A percentile compares a stretch with the other conserved stretches of the same genome.
Conservation (phyloP, 2,329 filamentous ascomycete genomes). For the Colletotrichum spinosum region DNA sequence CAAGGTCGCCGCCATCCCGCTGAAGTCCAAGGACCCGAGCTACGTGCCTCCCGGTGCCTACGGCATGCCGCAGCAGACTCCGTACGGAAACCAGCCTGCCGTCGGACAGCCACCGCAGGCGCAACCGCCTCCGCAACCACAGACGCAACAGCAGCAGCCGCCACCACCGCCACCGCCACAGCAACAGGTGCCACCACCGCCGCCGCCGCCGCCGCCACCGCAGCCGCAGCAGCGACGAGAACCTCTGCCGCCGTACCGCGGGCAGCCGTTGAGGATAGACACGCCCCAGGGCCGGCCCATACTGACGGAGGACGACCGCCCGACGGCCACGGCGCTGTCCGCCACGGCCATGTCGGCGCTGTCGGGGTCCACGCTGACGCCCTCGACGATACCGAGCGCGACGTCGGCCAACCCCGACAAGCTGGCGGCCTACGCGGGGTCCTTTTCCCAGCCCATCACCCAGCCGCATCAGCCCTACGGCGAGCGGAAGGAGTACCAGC, state of each 20-base stretch:
- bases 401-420: slow-evolving; percentile 71
- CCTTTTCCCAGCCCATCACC: slow-evolving; percentile 72
- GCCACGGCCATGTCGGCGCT: slow-evolving; percentile 3
- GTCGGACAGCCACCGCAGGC: slow-evolving; percentile 40
- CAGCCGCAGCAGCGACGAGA: slow-evolving; percentile 60
- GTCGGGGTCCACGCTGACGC: slow-evolving; percentile 11
- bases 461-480: slow-evolving; percentile 55
- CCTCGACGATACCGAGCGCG: slow-evolving; percentile 67
- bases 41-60: slow-evolving; percentile 73
- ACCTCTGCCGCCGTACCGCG: slow-evolving; percentile 69
- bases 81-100: slow-evolving; percentile 48
- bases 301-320: slow-evolving; percentile 67
- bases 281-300: slow-evolving; percentile 69
- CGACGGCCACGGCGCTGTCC: slow-evolving; percentile 54
- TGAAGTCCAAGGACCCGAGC: slow-evolving; percentile 84
- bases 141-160: slow-evolving; percentile 41
- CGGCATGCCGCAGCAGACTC: slow-evolving; percentile 65
- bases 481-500: slow-evolving; percentile 70
- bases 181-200: slow-evolving; percentile 39
- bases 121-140: slow-evolving; percentile 10
- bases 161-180: slow-evolving; percentile 45
- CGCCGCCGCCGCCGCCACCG: slow-evolving; percentile 37
- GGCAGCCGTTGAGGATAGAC: slow-evolving; percentile 71
- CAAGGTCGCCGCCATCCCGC: slow-evolving; percentile 75
- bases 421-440: slow-evolving; percentile 69